A percentile compares a stretch with the other conserved stretches of the same genome.
Evolutionary conservation across 2,329 filamentous ascomycete genomes (phyloP).

Genomic region (Harringtonia lauricola): DNA sequence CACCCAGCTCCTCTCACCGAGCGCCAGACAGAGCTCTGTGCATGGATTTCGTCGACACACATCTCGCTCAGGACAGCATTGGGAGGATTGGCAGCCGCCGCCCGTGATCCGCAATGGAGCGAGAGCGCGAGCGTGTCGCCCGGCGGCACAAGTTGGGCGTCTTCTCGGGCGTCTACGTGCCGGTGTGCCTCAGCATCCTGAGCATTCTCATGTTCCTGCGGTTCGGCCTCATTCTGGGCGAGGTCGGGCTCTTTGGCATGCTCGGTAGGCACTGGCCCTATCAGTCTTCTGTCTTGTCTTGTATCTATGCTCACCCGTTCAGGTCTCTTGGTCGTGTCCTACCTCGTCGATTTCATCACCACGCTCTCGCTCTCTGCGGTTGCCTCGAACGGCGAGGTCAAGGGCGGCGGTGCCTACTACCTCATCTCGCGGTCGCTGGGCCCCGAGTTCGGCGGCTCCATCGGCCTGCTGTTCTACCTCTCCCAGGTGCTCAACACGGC

Average conservation of each 20-base stretch:
- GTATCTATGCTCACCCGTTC: not conserved
- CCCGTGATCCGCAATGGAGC: not conserved
- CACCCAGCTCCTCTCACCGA: too few relatives aligned
- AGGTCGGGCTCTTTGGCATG: slow-evolving; percentile 69
- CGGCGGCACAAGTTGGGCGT: slow-evolving; percentile 57
- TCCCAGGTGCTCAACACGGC: slow-evolving; percentile 81
- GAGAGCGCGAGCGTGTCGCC: slow-evolving; percentile 10
- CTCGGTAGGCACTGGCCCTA: too few relatives aligned
- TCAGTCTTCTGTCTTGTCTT: slow-evolving; percentile 17
- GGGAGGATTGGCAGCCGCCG: too few relatives aligned
- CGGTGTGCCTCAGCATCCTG: slow-evolving; percentile 78
- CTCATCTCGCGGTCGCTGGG: slow-evolving; percentile 77
- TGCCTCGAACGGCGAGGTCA: slow-evolving; percentile 80
- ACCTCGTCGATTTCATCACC: slow-evolving; percentile 72
- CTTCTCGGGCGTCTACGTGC: slow-evolving; percentile 73
- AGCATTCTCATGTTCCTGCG: slow-evolving; percentile 89
- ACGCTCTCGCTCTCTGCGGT: slow-evolving; percentile 81
- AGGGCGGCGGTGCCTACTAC: slow-evolving; percentile 81
- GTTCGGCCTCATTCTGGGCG: slow-evolving; percentile 75
- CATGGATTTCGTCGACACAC: too few relatives aligned
- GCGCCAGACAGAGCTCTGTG: too few relatives aligned
- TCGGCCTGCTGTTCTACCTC: slow-evolving; percentile 81
- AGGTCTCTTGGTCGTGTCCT: slow-evolving; percentile 67
- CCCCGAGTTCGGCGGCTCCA: slow-evolving; percentile 81
- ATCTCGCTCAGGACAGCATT: not conserved